Base-by-base conservation (phyloP, 129 eudicot genomes). In the Flaveria ramosissima region DNA sequence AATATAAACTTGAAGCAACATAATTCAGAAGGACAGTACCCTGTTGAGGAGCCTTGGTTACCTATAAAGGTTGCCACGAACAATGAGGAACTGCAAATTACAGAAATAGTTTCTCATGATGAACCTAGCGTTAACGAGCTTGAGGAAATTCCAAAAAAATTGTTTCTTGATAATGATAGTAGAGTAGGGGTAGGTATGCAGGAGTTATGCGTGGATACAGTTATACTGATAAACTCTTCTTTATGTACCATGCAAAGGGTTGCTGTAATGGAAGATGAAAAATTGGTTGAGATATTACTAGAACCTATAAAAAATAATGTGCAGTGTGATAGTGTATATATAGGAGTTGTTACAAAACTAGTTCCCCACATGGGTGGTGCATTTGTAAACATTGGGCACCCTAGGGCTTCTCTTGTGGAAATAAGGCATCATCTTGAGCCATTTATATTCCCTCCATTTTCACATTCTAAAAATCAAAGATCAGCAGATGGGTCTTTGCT, bases 341-440 rank as follows among this genome's bases (percentile, higher is more conserved):
- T 94, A 68, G 98, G 97, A 68, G 88, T 89, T 32, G 85, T 94
- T 72, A 84, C 88, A 66, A 84, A 86, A 77, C 84, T 94, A 72
- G 97, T 80, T 80, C 98, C 98, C 24, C 91, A 89, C 72, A 93
- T 93, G 96, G 88, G 96, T 21, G 97, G 93, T 68, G 98, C 98
- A 65, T 89, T 94, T 87, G 97, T 94, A 81, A 84, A 94, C 84
- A 91, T 94, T 41, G 98, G 97, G 62, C 78, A 85, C 76, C 55
- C 92, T 47, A 83, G 90, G 79, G 84, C 89, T 71, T 91, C 93
- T 77, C 84, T 94, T 66, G 83, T 94, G 88, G 88, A 82, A 57
- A 85, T 94, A 78, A 86, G 77, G 76, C 84, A 79, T 80, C 63
- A 86, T 43, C 74, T 77, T 64, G 83, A 89, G 78, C 93, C 98